Evolutionary conservation across 768 basidiomycete genomes (phyloP), one percentile per base, ranked within the genome.

Genomic region (Boletus rubroflammeus): DNA sequence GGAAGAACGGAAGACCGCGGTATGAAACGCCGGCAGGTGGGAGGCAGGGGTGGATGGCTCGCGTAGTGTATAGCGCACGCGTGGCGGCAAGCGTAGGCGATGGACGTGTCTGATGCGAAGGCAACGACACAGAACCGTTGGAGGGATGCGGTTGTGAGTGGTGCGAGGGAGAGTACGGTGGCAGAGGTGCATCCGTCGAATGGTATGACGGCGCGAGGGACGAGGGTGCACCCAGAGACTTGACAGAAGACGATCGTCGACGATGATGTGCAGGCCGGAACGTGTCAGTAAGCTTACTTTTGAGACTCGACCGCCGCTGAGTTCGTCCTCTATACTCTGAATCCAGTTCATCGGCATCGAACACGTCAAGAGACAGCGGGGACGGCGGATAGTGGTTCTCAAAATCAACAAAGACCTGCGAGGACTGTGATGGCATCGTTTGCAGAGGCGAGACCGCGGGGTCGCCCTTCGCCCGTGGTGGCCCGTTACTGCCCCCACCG

Each of bases 1-100:
- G 80, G 67, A 91, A 90, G 77, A 93, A 92, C 14, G 88, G 88
- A 64, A 85, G 81, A 43, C 79, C 81, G 59, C 83, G 85, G 62
- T 91, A 92, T 21, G 81, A 75, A 10, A 85, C 83, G 9, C 80
- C 77, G 0, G 70, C 62, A 0, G 86, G 87, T 4, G 87, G 88
- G 14, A 76, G 72, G 68, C 86, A 90, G 10, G 81, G 77, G 58
- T 88, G 86, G 25, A 90, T 76, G 10, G 84, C 88, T 25, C 77
- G 76, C 58, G 88, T 90, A 5, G 78, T 64, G 66, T 91, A 91
- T 50, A 85, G 78, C 34, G 80, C 76, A 0, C 76, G 79, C 0
- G 70, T 69, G n/a, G 66, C 57, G 2, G 64, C 51, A 6, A 64
- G 70, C 21, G 63, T 50, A 2, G 62, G 57, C 3, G 70, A 62